Evolutionary conservation across 2,329 filamentous ascomycete genomes (phyloP), one percentile per base, ranked within the genome.

Genomic region (Ilyonectria destructans): DNA sequence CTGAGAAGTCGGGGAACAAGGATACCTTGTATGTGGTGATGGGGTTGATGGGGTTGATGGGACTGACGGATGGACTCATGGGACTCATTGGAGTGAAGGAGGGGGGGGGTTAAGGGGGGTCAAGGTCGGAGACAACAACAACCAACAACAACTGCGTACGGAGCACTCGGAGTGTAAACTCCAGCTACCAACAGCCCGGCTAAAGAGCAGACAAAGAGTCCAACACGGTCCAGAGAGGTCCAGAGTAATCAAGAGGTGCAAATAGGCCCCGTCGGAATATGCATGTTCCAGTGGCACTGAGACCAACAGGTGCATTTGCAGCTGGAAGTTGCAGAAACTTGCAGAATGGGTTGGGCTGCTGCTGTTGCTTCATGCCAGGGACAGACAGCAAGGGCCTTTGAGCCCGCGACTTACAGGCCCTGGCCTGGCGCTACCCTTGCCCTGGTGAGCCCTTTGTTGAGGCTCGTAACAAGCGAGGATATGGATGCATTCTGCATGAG

Each of bases 341-440:
- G 48, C 58, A 57, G 45, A 26, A 51, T 51, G 52, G 37, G 26
- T 37, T 40, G 54, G 46, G 33, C 21, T 54, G 26, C 26, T 26
- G 26, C 26, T 26, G 23, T 4, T 26, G 26, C 54, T 63, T 57
- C 60, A 63, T 63, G 60, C 60, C 60, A 63, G 54, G 60, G 45
- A 63, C 60, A 51, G n/a, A 51, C 45, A 33, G 33, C 51, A 54
- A 13, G 31, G 23, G 23, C 48, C 48, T 23, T 31, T 15, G 48
- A 23, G 45, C 45, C 21, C 21, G 19, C 21, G 45, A 48, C 10
- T 26, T 48, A 26, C 45, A 51, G 48, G 23, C 48, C 46, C 48
- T 31, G 15, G 48, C 29, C 26, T 51, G 48, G 17, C 23, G 23
- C 48, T 23, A 51, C 26, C 48, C 26, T 9, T 29, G 23, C 23